Evolutionary conservation across 495 filamentous ascomycete species (phyloP), one percentile per base, ranked within the genome.

Genomic region (Penicillium coprophilum): DNA sequence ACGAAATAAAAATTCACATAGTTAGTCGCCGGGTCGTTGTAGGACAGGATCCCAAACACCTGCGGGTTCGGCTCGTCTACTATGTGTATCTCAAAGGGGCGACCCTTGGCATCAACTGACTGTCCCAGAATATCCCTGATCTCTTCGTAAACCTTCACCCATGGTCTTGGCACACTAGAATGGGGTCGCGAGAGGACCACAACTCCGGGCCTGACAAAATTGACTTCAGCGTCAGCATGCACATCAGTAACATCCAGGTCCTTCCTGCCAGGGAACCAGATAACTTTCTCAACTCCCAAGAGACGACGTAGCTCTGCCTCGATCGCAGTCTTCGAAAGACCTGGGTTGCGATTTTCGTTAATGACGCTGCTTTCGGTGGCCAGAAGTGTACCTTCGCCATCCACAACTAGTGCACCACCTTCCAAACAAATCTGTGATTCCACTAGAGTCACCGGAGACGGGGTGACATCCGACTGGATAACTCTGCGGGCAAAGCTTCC

Each of bases 1-100:
- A 61, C 59, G 19, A 66, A 60, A 48, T 69, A 66, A 30, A 60
- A 69, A 27, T 69, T 68, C 15, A 69, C 66, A 47, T 69, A 66
- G 34, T 58, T 64, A 1, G 58, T 58, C 5, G 62, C 62, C 12
- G 53, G 53, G 4, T 65, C 57, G 7, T 59, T 57, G 19, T 61
- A 49, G 2, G 38, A n/a, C 15, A 46, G 34, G 31, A n/a, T 6
- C 5, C 41, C 46, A 7, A 63, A 8, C 11, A 10, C 11, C 20
- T 45, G 30, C 4, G 62, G 60, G 24, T 66, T 53, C 19, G 66
- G 63, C 15, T 56, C 53, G 12, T 61, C 50, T 20, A 67, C 38
- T n/a, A 21, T 41, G n/a, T 60, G 47, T 23, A 65, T 24, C 30
- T 59, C 49, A 31, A 69, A 57, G 4, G 31, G 53, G 6, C 64